These are phyloP conservation scores for Corymbia maculata DNA, from an alignment of 345 rosid species.

Conservation along the genomic window DNA sequence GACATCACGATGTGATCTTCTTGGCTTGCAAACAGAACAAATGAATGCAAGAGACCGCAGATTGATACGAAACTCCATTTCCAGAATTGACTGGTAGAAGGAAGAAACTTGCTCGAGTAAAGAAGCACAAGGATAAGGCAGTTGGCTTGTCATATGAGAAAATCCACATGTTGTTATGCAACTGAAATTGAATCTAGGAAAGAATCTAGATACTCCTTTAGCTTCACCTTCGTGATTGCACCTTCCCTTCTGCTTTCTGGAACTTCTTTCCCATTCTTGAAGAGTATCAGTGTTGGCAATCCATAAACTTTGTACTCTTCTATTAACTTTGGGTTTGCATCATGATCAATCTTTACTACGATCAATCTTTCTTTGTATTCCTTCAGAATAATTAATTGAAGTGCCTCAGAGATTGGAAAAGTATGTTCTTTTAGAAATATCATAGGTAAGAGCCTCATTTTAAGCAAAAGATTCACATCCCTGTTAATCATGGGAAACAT, in stretches of 20 bases:
- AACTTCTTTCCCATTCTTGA: conserved; percentile 67
- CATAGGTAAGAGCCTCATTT: not conserved
- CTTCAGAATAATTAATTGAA: conserved; percentile 10
- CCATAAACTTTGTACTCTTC: conserved; percentile 70
- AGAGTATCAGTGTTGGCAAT: conserved; percentile 67
- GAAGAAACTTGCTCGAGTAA: not conserved
- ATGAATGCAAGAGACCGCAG: not conserved
- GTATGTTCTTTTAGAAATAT: not conserved
- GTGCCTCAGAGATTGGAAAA: not conserved
- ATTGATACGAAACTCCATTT: not conserved
- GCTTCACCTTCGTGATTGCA: conserved; percentile 71
- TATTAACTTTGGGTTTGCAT: conserved; percentile 55
- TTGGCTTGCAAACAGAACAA: not conserved
- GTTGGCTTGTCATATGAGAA: not conserved
- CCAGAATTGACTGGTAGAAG: not conserved
- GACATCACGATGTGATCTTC: not conserved
- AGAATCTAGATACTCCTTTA: conserved; percentile 56
- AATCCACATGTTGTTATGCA: conserved; percentile 13
- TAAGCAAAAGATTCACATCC: not conserved
- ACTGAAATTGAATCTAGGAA: conserved; percentile 40
- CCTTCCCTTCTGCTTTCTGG: conserved; percentile 83
- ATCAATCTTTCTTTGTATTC: conserved; percentile 57
- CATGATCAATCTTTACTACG: conserved; percentile 77
- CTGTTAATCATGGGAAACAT: not conserved
- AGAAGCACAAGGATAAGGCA: not conserved